Evolutionary conservation across 805 yeast species (phyloP), one percentile per base, ranked within the genome.

Genomic region (Tetrapisispora pingtungensis): DNA sequence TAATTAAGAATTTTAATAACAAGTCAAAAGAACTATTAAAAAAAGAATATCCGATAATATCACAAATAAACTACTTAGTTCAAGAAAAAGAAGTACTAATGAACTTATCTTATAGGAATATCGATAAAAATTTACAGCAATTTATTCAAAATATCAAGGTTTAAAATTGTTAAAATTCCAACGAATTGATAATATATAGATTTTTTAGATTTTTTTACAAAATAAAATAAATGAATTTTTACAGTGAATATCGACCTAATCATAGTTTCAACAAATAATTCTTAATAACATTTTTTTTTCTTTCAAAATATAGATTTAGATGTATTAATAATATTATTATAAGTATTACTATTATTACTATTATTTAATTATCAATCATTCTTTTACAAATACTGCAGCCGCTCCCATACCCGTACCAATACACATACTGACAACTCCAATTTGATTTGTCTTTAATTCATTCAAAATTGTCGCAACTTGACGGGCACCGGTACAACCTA

Each of bases 401-500:
- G 97, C 96, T 52, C 97, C 97, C 95, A 89, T 90, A 56, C 97
- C 97, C 31, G 97, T 87, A 58, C 97, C 97, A 52, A 90, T 81
- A 71, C 97, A 90, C 97, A 90, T 90, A 51, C 95, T 83, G 12
- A 94, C 84, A 43, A 90, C 81, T 52, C 97, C 97, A 51, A 88
- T 68, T 69, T 88, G 80, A 49, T 90, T 94, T 24, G 75, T 62
- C 64, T 81, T 68, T 57, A 89, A 74, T 69, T 87, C 90, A 56
- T 89, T 75, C 62, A 90, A 66, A 49, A 90, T 66, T 4, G 97
- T 90, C 36, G 97, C 89, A 42, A 86, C 74, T 69, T 89, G 96
- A 66, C 97, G 81, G 12, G 96, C 88, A 61, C 95, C 95, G 18
- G 94, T 84, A 51, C 86, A 81, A 33, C 94, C 95, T 51, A 84